Base-by-base conservation (phyloP, 768 basidiomycete species). In the Boletellus ananiceps region DNA sequence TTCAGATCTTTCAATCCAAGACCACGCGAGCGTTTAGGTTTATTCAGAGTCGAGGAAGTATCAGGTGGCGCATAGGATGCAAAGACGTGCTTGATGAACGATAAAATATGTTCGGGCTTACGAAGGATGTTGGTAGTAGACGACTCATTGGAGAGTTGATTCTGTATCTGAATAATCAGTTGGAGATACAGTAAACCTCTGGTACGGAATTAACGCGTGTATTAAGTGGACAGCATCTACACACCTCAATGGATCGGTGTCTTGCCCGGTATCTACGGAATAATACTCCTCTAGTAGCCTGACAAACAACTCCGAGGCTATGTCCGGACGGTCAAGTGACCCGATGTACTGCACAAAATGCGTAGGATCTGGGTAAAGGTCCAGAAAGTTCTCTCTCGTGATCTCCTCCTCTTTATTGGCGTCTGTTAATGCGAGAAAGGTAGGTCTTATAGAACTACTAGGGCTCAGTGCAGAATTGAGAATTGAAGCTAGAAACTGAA, bases 11-110 rank as follows among this genome's bases (percentile, higher is more conserved):
- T 58, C 41, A 69, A 56, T 15, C 60, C 59, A 19, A 71, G 65
- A 34, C 64, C 66, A 16, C 39, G 47, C 18, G 46, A 43, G 13
- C 6, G 45, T 38, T 43, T 33, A 7, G 31, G 12, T 42, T 50
- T 50, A 53, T 55, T 27, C n/a, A n/a, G 3, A 37, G 44, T 27
- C 31, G 49, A 29, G 21, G 38, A 13, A 4, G 49, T 27, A 3
- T 25, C 19, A 36, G 14, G 36, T 21, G 41, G 21, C 14, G 32
- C 40, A 15, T 66, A 60, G 5, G 80, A 69, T 41, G 83, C 80
- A 5, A 96, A 69, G 1, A 87, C 86, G 50, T 90, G 82, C 47
- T 85, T 86, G 21, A 97, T 75, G 61, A 96, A 96, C 2, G 78
- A 73, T n/a, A 98, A 65, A 9, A 94, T 76, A 49, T 93, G 82